Conservation (phyloP, 2,329 filamentous ascomycete species). For the Beauveria rudraprayagi region DNA sequence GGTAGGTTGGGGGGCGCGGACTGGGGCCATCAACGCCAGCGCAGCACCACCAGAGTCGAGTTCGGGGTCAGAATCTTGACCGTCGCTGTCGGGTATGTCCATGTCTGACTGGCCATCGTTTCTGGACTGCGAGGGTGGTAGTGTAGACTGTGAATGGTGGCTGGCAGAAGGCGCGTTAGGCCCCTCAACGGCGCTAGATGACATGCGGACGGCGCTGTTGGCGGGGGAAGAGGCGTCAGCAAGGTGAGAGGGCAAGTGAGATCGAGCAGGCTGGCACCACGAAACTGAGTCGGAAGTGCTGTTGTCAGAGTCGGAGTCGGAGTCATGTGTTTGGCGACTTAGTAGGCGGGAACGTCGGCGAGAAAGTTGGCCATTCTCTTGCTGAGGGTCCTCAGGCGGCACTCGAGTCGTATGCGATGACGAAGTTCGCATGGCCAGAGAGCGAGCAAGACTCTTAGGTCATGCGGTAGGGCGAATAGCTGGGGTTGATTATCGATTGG, state of each 20-base stretch:
- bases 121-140: not conserved
- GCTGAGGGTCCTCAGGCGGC: not conserved
- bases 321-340: not conserved
- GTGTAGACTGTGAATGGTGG: not conserved
- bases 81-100: slow-evolving; percentile 1
- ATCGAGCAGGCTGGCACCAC: not conserved
- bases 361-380: not conserved
- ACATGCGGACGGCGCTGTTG: not conserved
- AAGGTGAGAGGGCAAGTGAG: not conserved
- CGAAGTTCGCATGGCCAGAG: slow-evolving; percentile 15
- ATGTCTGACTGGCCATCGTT: slow-evolving; percentile 17
- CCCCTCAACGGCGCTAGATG: not conserved
- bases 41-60: slow-evolving; percentile 9
- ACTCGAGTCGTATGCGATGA: not conserved
- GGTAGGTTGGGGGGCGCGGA: not conserved
- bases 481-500: not conserved
- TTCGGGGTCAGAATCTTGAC: slow-evolving; percentile 10
- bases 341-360: not conserved
- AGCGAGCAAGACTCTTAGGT: not conserved
- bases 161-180: not conserved
- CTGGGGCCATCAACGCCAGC: not conserved
- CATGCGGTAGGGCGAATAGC: not conserved
- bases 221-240: not conserved
- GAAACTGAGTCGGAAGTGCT: not conserved
- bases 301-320: not conserved